Base-by-base conservation (phyloP, 192 early-diverging fungal genomes). In the Polychytrium aggregatum region DNA sequence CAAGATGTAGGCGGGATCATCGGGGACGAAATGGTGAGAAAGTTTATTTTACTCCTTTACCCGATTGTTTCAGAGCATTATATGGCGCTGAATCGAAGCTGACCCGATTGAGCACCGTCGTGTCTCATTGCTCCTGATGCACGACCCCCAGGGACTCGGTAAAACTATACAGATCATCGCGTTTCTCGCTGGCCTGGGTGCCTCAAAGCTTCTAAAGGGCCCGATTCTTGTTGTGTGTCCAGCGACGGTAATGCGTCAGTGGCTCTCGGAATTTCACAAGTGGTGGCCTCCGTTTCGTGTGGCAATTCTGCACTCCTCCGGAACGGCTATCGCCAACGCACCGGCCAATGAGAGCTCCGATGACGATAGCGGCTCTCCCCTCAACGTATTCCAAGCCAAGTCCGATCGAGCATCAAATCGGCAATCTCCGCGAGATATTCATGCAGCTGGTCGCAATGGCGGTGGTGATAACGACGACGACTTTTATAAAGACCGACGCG, bases 121-220 rank as follows among this genome's bases (percentile, higher is more conserved):
- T 33, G 31, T 21, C 38, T 41, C 28, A 42, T 33, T 52, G 7
- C 18, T 2, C 11, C 10, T 48, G 11, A 2, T 22, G 21, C 18
- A 26, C 18, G 26, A 33, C n/a, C n/a, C n/a, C n/a, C 47, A 83
- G 82, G 91, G 90, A 1, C 60, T 94, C 1, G 94, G 94, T 9
- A 97, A 97, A 50, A 97, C 94, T 0, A 79, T 95, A 28, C 94
- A 97, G 55, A 71, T 89, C 3, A 83, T 86, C 28, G 64, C 86
- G 17, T 93, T 90, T 49, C 65, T 97, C 18, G 79, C 83, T 5
- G 78, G 84, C 8, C 64, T 97, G 36, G 68, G 75, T 41, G 79
- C 85, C 53, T 91, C 89, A 5, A 56, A 57, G 7, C 47, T 83
- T 35, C 67, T 90, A 2, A 62, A 67, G 16, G 70, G 46, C 1